Evolutionary conservation across 176 grass and related monocot species (phyloP).

Genomic region (Oryza punctata): DNA sequence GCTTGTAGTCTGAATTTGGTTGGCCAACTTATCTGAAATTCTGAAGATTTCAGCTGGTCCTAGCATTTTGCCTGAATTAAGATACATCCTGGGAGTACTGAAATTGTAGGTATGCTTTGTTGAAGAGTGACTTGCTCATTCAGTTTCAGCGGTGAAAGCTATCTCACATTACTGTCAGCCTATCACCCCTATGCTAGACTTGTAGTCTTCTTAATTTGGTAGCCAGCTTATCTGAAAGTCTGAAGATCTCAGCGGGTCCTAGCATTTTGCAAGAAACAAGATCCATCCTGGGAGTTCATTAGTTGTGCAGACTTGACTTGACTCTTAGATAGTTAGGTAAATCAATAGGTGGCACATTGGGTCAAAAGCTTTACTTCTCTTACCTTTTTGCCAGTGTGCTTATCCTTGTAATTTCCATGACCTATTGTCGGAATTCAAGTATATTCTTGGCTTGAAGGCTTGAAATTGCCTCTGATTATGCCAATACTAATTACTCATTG

Average conservation of each 20-base stretch:
- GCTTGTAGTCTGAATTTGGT: neutral
- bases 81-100: neutral
- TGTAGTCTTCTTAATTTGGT: neutral
- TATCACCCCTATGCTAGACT: neutral
- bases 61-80: neutral
- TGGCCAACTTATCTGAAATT: neutral
- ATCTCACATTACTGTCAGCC: neutral
- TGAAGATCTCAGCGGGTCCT: neutral
- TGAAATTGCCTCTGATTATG: neutral
- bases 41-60: neutral
- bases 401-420: no score
- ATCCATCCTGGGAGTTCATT: neutral
- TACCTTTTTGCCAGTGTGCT: neutral
- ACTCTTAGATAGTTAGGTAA: neutral
- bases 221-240: neutral
- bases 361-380: neutral
- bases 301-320: neutral
- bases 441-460: neutral
- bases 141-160: neutral
- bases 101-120: neutral
- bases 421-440: neutral
- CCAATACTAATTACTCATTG: neutral
- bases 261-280: neutral
- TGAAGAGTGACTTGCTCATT: neutral
- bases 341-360: neutral